phyloP scores from a whole-genome alignment of 257 asterid species.

The Linaria vulgaris region DNA sequence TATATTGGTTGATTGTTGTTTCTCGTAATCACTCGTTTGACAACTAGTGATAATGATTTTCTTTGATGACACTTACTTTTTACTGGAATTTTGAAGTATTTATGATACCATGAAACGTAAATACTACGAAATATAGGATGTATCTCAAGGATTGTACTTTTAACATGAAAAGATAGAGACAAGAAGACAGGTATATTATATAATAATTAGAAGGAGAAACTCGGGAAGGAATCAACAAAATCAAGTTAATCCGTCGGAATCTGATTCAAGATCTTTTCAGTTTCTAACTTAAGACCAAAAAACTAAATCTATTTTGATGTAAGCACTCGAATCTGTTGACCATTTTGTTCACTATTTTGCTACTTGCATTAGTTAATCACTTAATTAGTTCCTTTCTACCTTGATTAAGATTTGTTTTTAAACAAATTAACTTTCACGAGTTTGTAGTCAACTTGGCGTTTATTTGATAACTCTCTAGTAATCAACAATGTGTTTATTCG shows the following conservation, averaged over 20 bases:
- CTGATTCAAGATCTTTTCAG: neutral
- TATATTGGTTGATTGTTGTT: too few relatives aligned
- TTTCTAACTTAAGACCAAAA: neutral
- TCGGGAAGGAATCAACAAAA: neutral
- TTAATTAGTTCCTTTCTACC: neutral
- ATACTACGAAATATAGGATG: too few relatives aligned
- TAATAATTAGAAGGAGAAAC: neutral
- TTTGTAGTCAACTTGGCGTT: neutral
- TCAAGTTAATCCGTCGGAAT: neutral
- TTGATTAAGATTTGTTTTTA: neutral
- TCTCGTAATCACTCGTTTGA: too few relatives aligned
- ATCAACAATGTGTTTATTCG: too few relatives aligned
- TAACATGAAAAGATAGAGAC: neutral
- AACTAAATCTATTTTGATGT: neutral
- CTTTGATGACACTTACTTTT: too few relatives aligned
- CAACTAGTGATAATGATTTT: too few relatives aligned
- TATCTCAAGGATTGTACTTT: too few relatives aligned
- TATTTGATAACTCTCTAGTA: too few relatives aligned
- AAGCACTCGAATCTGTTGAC: neutral
- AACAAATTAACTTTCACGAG: too few relatives aligned
- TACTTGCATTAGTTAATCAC: neutral
- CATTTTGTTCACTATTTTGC: neutral
- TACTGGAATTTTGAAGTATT: too few relatives aligned
- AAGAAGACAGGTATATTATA: neutral
- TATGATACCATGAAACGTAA: too few relatives aligned